Evolutionary conservation across 495 filamentous ascomycete species (phyloP).

Genomic region (Chaetomium fimeti): DNA sequence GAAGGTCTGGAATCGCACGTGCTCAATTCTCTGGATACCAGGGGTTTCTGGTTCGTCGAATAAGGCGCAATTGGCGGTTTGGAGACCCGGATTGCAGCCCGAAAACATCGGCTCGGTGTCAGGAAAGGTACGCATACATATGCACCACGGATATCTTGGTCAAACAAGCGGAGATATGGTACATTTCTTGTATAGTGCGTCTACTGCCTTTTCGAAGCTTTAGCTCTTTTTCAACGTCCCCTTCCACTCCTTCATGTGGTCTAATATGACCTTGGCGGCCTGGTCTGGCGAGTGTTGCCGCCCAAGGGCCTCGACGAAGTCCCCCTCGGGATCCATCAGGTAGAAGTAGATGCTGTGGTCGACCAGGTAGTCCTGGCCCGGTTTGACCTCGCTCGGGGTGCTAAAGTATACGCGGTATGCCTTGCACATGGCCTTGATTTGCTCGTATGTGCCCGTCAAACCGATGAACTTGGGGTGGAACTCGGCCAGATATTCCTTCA

Average conservation of each 20-base stretch:
- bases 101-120: neutral
- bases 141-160: neutral
- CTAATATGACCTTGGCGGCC: constrained; percentile 77
- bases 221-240: constrained; percentile 35
- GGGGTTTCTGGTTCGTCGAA: neutral
- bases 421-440: constrained; percentile 89
- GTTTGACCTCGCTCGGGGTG: constrained; percentile 80
- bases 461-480: constrained; percentile 89
- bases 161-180: constrained; percentile 20
- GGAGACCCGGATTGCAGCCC: neutral
- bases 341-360: constrained; percentile 99
- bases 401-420: constrained; percentile 96
- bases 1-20: constrained; percentile 8
- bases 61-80: neutral
- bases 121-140: neutral
- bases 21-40: neutral
- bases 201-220: neutral
- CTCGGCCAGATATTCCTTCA: constrained; percentile 81
- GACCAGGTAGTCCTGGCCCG: constrained; percentile 93
- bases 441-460: constrained; percentile 87
- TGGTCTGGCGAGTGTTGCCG: constrained; percentile 87
- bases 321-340: constrained; percentile 96
- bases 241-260: constrained; percentile 91
- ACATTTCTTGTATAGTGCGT: constrained; percentile 15
- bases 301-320: constrained; percentile 96